Evolutionary conservation across 2,329 filamentous ascomycete species (phyloP).

Genomic region (Decorospora gaudefroyi): DNA sequence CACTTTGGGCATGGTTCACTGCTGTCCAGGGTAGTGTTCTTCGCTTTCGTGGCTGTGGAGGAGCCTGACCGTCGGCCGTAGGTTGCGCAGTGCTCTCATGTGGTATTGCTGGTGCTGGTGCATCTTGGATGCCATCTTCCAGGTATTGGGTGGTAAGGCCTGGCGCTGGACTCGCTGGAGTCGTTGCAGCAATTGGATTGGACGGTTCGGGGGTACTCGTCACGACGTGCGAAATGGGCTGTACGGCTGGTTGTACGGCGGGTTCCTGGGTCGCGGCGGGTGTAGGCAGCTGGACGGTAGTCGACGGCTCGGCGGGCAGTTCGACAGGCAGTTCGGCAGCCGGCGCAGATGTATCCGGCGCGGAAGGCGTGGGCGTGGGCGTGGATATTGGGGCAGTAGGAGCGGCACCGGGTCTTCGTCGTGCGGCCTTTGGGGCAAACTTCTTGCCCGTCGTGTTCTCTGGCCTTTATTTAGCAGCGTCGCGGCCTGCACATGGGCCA

Average conservation of each 20-base stretch:
- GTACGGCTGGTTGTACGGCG: constrained; percentile 1
- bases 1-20: constrained; percentile 34
- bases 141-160: constrained; percentile 9
- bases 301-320: constrained; percentile 6
- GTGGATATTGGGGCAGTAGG: constrained; percentile 13
- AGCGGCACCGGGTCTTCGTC: constrained; percentile 49
- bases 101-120: constrained; percentile 1
- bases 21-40: constrained; percentile 33
- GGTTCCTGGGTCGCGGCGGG: constrained; percentile 33
- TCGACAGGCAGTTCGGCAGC: constrained; percentile 20
- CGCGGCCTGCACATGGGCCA: constrained; percentile 9
- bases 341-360: constrained; percentile 17
- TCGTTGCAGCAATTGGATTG: too few species aligned
- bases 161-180: too few species aligned
- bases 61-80: constrained; percentile 1
- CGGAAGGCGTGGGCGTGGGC: constrained; percentile 1
- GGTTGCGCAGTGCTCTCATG: constrained; percentile 1
- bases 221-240: constrained; percentile 12
- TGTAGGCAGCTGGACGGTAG: constrained; percentile 29
- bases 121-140: constrained; percentile 15
- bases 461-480: constrained; percentile 22
- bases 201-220: constrained; percentile 1
- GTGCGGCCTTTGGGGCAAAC: constrained; percentile 54
- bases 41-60: constrained; percentile 13
- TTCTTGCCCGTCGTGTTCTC: constrained; percentile 54